Conservation (phyloP, 257 asterid genomes). For the Craterostigma plantagineum region DNA sequence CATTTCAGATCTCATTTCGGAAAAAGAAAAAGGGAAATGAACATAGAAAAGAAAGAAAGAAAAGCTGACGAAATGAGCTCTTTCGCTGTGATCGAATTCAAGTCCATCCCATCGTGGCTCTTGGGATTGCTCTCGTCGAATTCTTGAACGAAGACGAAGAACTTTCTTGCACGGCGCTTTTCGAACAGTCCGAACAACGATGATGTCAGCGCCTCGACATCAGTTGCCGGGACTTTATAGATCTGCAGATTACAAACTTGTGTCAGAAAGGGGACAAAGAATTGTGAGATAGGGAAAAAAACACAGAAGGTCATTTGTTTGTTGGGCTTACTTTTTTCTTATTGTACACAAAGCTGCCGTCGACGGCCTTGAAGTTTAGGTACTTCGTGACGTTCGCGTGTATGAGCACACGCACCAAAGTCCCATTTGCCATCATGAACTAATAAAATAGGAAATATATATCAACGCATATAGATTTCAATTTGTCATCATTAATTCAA, state of each 20-base stretch:
- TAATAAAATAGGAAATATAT: conserved; percentile 11
- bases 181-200: conserved; percentile 89
- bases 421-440: conserved; percentile 99
- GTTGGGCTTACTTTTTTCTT: conserved; percentile 57
- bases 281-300: neutral
- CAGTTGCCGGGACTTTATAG: conserved; percentile 96
- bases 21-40: neutral
- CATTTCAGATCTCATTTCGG: no score
- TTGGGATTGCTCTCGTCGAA: conserved; percentile 71
- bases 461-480: no score
- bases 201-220: conserved; percentile 94
- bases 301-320: neutral
- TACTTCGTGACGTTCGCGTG: conserved; percentile 91
- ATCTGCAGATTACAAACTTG: conserved; percentile 30
- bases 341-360: conserved; percentile 93
- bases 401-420: conserved; percentile 86
- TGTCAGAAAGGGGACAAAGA: neutral
- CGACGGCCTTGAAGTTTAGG: conserved; percentile 96
- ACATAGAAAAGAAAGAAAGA: conserved; percentile 2
- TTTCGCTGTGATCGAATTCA: conserved; percentile 49
- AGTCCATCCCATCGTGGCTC: conserved; percentile 74
- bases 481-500: no score
- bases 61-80: conserved; percentile 54
- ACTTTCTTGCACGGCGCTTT: conserved; percentile 87
- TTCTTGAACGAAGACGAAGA: conserved; percentile 87